These are phyloP conservation scores for Amorphotheca resinae DNA, from an alignment of 495 filamentous ascomycete genomes.

Conservation along the genomic window DNA sequence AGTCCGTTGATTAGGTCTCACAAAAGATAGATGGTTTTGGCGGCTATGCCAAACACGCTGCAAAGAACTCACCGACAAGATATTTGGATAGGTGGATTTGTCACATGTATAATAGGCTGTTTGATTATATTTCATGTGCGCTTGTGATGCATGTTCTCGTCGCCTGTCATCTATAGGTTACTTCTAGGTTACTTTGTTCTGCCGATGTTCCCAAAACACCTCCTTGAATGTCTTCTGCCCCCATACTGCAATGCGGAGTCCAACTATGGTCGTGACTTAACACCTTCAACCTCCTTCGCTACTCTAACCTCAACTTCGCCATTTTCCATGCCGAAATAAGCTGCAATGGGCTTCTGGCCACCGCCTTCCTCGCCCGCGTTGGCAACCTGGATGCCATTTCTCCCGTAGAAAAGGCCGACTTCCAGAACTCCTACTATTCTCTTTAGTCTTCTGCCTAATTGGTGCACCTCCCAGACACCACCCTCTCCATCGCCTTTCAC, in stretches of 20 bases:
- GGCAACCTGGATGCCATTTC: slow-evolving; percentile 56
- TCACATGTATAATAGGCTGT: no score
- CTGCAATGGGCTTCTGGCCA: slow-evolving; percentile 83
- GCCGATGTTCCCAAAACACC: background rate
- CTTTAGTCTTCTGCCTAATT: slow-evolving; percentile 60
- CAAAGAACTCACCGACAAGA: no score
- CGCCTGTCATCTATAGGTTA: no score
- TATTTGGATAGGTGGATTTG: no score
- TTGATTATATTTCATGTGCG: no score
- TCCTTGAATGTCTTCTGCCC: background rate
- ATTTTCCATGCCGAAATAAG: slow-evolving; percentile 88
- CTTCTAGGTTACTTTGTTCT: no score
- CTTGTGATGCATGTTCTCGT: no score
- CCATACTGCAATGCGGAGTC: background rate
- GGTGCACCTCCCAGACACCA: slow-evolving; percentile 66
- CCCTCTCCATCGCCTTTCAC: slow-evolving; percentile 34
- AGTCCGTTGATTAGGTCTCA: no score
- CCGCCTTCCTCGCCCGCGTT: slow-evolving; percentile 43
- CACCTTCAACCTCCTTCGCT: slow-evolving; percentile 20
- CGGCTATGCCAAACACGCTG: no score
- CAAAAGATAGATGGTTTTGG: no score
- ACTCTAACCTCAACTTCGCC: slow-evolving; percentile 47
- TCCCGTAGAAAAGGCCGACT: slow-evolving; percentile 77
- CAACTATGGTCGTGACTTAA: slow-evolving; percentile 18
- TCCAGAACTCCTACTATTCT: slow-evolving; percentile 78